phyloP scores from a whole-genome alignment of 768 basidiomycete species.

The Pulveroboletus frians region DNA sequence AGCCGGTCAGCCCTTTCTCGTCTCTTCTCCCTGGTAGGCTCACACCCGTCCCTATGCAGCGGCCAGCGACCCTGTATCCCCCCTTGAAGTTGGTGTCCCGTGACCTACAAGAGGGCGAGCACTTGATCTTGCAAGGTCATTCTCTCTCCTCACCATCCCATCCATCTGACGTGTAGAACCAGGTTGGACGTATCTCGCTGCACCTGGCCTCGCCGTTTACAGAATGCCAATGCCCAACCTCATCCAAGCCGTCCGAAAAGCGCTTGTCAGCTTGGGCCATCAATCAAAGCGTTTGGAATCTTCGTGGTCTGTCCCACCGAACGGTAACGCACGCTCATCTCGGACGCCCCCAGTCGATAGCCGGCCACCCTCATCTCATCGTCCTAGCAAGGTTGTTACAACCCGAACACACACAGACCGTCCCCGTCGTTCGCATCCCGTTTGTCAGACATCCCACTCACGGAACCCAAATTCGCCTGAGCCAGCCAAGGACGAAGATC shows the following conservation, averaged over 20 bases:
- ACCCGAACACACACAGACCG: background rate
- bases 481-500: background rate
- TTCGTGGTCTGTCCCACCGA: constrained; percentile 10
- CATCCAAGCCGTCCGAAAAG: constrained; percentile 20
- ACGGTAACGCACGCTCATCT: background rate
- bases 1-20: background rate
- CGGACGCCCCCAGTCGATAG: background rate
- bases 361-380: background rate
- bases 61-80: background rate
- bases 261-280: constrained; percentile 8
- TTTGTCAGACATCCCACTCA: background rate
- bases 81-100: constrained; percentile 1
- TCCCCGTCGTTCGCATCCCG: background rate
- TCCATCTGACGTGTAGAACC: background rate
- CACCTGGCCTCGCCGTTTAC: constrained; percentile 22
- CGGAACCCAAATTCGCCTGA: background rate
- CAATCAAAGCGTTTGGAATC: constrained; percentile 10
- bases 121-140: constrained; percentile 18
- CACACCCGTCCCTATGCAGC: background rate
- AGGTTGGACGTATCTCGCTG: constrained; percentile 29
- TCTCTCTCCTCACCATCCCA: background rate
- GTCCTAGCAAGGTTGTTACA: background rate
- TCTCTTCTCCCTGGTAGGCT: background rate
- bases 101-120: background rate
- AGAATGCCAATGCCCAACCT: constrained; percentile 22